These are phyloP conservation scores for Cladosporium sp. DNA, from an alignment of 2,329 filamentous ascomycete species.

Conservation along the genomic window DNA sequence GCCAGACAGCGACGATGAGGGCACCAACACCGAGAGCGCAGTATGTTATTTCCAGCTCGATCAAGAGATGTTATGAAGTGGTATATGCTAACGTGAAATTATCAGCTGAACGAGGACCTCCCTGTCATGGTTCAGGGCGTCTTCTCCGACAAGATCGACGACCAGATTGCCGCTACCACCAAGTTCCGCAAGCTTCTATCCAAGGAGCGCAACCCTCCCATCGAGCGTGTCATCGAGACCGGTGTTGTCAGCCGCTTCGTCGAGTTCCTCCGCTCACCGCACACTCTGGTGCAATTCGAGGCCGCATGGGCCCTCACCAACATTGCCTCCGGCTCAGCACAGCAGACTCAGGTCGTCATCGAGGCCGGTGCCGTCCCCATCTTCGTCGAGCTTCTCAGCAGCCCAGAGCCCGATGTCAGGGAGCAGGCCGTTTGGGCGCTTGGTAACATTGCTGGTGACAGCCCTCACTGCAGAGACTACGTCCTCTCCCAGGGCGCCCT, in stretches of 20 bases:
- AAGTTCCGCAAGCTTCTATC: constrained; percentile 98
- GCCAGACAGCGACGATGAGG: constrained; percentile 96
- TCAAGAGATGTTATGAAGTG: neutral
- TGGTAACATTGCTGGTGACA: constrained; percentile 98
- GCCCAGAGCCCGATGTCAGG: constrained; percentile 94
- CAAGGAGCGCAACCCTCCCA: constrained; percentile 98
- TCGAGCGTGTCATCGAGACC: constrained; percentile 99
- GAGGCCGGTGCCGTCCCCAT: constrained; percentile 97
- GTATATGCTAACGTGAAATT: constrained; percentile 25
- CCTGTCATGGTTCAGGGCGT: constrained; percentile 97
- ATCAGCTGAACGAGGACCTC: constrained; percentile 91
- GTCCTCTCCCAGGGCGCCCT: constrained; percentile 89
- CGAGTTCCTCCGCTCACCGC: constrained; percentile 95
- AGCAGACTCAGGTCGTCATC: constrained; percentile 98
- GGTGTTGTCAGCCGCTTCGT: constrained; percentile 97
- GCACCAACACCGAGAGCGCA: constrained; percentile 91
- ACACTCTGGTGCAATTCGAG: constrained; percentile 98
- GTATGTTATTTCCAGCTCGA: constrained; percentile 53
- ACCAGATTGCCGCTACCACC: constrained; percentile 94
- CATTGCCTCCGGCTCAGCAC: constrained; percentile 95
- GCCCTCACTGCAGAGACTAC: constrained; percentile 95
- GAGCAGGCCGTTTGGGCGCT: constrained; percentile 99
- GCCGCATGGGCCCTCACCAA: constrained; percentile 99
- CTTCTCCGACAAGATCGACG: constrained; percentile 97
- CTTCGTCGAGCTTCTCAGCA: constrained; percentile 92